Conservation (phyloP, 2,329 filamentous ascomycete species). For the Rutstroemia sp. region DNA sequence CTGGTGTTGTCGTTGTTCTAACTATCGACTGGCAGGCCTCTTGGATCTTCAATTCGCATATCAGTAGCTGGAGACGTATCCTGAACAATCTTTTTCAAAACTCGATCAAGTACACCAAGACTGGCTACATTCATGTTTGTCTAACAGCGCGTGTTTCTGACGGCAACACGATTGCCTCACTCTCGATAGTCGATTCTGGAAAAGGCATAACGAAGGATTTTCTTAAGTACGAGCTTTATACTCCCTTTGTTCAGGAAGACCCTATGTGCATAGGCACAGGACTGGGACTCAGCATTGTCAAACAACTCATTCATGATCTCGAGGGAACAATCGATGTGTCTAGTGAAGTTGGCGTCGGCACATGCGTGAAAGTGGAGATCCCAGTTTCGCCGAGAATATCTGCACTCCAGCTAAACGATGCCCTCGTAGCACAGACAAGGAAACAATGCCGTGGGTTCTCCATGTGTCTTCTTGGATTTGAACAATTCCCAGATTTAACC, state of each 20-base stretch:
- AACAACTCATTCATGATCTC: conserved; percentile 50
- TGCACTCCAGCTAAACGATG: background rate
- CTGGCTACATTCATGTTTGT: conserved; percentile 40
- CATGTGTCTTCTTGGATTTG: conserved; percentile 18
- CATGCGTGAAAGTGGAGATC: conserved; percentile 42
- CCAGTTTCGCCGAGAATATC: conserved; percentile 19
- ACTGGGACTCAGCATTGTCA: conserved; percentile 55
- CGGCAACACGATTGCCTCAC: conserved; percentile 9
- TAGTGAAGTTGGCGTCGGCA: conserved; percentile 45
- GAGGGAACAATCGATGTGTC: conserved; percentile 52
- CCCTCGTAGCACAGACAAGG: conserved; percentile 10
- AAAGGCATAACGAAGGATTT: conserved; percentile 55
- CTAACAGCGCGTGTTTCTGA: conserved; percentile 20
- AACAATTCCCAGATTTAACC: conserved; percentile 11
- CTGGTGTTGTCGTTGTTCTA: conserved; percentile 37
- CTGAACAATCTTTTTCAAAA: conserved; percentile 58
- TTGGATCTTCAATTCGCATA: conserved; percentile 47
- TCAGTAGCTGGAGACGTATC: conserved; percentile 41
- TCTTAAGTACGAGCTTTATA: conserved; percentile 48
- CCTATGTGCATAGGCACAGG: conserved; percentile 52
- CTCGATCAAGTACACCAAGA: conserved; percentile 51
- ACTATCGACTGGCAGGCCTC: conserved; percentile 30
- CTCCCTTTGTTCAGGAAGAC: conserved; percentile 55
- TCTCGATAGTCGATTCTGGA: conserved; percentile 53
- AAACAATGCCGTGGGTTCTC: conserved; percentile 11